Base-by-base conservation (phyloP, 768 basidiomycete species). In the Trametes gibbosa region DNA sequence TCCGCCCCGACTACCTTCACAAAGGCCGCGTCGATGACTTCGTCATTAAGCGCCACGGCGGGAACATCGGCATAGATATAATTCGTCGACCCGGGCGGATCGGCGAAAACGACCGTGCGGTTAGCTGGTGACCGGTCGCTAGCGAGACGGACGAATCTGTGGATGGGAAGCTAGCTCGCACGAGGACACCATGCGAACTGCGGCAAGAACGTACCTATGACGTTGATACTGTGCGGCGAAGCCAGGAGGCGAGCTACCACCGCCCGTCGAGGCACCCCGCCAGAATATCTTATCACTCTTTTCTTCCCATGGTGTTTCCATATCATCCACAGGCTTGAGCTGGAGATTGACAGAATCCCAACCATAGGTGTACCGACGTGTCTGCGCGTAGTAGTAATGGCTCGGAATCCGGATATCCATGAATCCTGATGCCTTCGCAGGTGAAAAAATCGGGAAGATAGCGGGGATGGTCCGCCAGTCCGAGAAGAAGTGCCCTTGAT, bases 231-330 rank as follows among this genome's bases (percentile, higher is more conserved):
- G 82, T 2, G 84, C 74, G 2, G 90, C 75, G 68, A 91, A 96
- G 0, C 95, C 94, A 0, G 85, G 83, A 1, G 95, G 95, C 39
- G 87, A 87, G 61, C 81, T 90, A 29, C 95, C 95, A 1, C 95
- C 95, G 55, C 97, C 97, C 0, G 96, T 98, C 0, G 93, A 96
- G 2, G 95, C 93, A 12, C 97, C 97, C 45, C 97, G 77, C 93
- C 96, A 99, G 72, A 95, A 95, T 41, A 98, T 82, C 68, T 83
- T 84, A 69, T 93, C 83, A n/a, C 77, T 74, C 76, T 98, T 98
- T 60, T 87, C 75, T 53, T 91, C 88, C 96, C 96, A 99, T 1
- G 90, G 83, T 0, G 73, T 76, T 67, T 98, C 95, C 86, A 92
- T 89, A 53, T 85, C 78, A 64, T 98, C 96, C 2, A 89, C 81